Evolutionary conservation across 169 alveolate species (phyloP).

Genomic region (Eimeria necatrix): DNA sequence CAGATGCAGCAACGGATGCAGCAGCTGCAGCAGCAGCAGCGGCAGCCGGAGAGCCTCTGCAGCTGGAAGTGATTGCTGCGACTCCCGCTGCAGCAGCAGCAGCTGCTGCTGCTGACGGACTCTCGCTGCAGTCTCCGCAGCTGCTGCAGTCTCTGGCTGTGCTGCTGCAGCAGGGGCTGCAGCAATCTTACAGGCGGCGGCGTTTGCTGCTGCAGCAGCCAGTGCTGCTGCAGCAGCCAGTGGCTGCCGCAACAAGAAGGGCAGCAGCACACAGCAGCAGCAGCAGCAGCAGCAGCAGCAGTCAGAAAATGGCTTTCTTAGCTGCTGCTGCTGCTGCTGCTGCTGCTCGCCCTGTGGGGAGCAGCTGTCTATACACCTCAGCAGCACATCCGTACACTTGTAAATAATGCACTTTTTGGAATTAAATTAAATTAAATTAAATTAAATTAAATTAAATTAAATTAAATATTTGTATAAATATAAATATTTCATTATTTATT

Average conservation of each 20-base stretch:
- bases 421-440: too few relatives aligned
- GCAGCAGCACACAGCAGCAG: not conserved
- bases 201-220: not conserved
- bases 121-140: not conserved
- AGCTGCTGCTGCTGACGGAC: not conserved
- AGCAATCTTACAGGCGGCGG: not conserved
- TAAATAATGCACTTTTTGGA: too few relatives aligned
- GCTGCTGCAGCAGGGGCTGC: conserved; percentile 34
- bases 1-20: not conserved
- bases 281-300: conserved; percentile 17
- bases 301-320: not conserved
- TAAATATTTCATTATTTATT: not conserved
- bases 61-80: conserved; percentile 13
- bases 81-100: not conserved
- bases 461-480: not conserved
- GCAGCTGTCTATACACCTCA: too few relatives aligned
- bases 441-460: not conserved
- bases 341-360: too few relatives aligned
- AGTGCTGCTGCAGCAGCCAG: conserved; percentile 1
- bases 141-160: not conserved
- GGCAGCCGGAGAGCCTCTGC: not conserved
- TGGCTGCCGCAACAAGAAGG: not conserved
- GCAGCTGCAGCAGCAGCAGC: conserved; percentile 24
- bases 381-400: too few relatives aligned
- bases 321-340: not conserved